Conservation (phyloP, 768 basidiomycete species). For the Glaciozyma antarctica region DNA sequence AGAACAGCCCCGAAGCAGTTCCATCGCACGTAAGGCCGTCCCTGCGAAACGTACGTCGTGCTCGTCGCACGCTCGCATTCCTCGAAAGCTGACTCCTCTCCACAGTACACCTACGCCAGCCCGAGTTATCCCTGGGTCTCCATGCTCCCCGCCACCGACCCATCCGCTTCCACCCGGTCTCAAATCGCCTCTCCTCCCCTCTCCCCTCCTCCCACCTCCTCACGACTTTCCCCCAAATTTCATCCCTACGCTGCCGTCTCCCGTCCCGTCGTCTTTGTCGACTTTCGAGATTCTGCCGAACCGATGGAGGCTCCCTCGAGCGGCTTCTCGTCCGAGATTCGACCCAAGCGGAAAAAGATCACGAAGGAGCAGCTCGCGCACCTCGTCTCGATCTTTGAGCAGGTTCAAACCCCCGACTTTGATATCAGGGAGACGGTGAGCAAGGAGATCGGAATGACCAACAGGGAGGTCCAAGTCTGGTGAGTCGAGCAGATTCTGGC, state of each 20-base stretch:
- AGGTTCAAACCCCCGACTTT: conserved; percentile 26
- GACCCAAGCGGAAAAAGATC: conserved; percentile 39
- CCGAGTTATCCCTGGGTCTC: too few relatives aligned
- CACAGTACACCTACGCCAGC: too few relatives aligned
- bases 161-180: too few relatives aligned
- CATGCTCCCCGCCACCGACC: too few relatives aligned
- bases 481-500: not conserved
- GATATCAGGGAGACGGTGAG: conserved; percentile 15
- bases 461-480: conserved; percentile 40
- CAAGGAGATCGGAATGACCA: conserved; percentile 41
- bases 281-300: not conserved
- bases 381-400: conserved; percentile 38
- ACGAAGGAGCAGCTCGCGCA: conserved; percentile 39
- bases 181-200: too few relatives aligned
- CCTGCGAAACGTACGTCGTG: too few relatives aligned
- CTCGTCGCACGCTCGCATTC: too few relatives aligned
- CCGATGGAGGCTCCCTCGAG: not conserved
- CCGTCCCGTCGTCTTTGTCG: conserved; percentile 16
- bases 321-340: not conserved
- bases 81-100: too few relatives aligned
- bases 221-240: not conserved
- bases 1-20: too few relatives aligned
- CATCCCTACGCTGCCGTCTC: not conserved
- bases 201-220: too few relatives aligned
- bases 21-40: too few relatives aligned